Evolutionary conservation across 768 basidiomycete genomes (phyloP).

Genomic region (Leccinum obscurum): DNA sequence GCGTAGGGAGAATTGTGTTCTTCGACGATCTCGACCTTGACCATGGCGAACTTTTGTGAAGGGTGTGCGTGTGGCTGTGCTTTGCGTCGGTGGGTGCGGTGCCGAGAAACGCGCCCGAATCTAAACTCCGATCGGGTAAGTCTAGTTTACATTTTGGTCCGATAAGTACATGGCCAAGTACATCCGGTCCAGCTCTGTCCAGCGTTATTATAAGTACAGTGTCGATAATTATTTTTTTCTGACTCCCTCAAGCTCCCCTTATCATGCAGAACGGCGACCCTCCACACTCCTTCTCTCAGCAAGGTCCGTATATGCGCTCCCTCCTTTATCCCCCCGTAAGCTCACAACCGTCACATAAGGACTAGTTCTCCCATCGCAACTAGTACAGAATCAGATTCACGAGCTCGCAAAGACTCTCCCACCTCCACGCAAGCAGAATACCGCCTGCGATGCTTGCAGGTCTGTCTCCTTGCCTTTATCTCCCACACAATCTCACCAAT

Average conservation of each 20-base stretch:
- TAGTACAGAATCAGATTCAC: conserved; percentile 80
- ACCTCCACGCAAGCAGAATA: conserved; percentile 89
- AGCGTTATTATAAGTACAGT: conserved; percentile 27
- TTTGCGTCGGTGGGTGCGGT: conserved; percentile 26
- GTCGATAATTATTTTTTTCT: conserved; percentile 26
- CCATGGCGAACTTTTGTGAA: conserved; percentile 52
- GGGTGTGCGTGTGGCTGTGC: conserved; percentile 17
- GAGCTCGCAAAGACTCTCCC: conserved; percentile 78
- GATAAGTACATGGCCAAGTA: conserved; percentile 31
- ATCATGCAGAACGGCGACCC: conserved; percentile 34
- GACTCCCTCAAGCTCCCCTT: conserved; percentile 15
- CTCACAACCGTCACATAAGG: conserved; percentile 37
- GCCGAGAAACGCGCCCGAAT: conserved; percentile 25
- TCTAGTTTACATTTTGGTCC: conserved; percentile 2
- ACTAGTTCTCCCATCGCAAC: conserved; percentile 60
- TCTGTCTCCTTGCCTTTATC: conserved; percentile 26
- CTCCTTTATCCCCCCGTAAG: neutral
- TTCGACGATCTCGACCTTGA: conserved; percentile 90
- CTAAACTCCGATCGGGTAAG: conserved; percentile 27
- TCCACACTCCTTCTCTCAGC: conserved; percentile 35
- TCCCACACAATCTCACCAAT: conserved; percentile 5
- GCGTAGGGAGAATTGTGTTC: conserved; percentile 77
- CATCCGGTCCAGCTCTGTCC: neutral
- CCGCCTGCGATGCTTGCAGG: conserved; percentile 93
- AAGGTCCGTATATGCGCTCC: conserved; percentile 21